These are phyloP conservation scores for Rhizophagus prolifer DNA, from an alignment of 192 early-diverging fungal species.

Conservation along the genomic window DNA sequence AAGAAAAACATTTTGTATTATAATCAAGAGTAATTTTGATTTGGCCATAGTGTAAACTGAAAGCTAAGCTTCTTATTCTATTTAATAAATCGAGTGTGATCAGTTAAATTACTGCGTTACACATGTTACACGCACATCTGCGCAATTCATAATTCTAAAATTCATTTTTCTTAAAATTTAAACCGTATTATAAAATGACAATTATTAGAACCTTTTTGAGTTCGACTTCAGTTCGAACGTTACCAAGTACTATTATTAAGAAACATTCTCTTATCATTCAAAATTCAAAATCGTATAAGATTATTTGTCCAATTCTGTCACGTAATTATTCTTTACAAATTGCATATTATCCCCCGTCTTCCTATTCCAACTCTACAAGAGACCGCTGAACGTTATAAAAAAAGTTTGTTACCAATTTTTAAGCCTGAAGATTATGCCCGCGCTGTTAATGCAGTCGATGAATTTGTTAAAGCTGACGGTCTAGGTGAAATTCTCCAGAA, in stretches of 20 bases:
- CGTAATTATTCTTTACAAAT: background rate
- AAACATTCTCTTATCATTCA: background rate
- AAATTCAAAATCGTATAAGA: background rate
- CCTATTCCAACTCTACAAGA: constrained; percentile 83
- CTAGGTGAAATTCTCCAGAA: constrained; percentile 75
- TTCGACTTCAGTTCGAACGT: background rate
- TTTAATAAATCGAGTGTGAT: too few species aligned
- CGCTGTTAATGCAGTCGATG: constrained; percentile 64
- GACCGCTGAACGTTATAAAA: constrained; percentile 78
- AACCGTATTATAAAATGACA: background rate
- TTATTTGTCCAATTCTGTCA: background rate
- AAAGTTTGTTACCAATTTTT: constrained; percentile 67
- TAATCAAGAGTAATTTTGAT: too few species aligned
- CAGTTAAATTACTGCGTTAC: background rate
- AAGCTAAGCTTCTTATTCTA: too few species aligned
- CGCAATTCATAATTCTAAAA: background rate
- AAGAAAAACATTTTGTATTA: too few species aligned
- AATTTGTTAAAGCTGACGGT: constrained; percentile 67
- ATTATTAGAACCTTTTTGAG: background rate
- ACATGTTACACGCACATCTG: background rate
- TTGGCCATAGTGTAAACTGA: too few species aligned
- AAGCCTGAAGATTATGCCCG: constrained; percentile 52
- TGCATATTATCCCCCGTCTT: constrained; percentile 66
- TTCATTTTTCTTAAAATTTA: background rate
- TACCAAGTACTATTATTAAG: background rate